Evolutionary conservation across 108 stramenopile genomes (phyloP).

Genomic region (Licmophora abbreviata): DNA sequence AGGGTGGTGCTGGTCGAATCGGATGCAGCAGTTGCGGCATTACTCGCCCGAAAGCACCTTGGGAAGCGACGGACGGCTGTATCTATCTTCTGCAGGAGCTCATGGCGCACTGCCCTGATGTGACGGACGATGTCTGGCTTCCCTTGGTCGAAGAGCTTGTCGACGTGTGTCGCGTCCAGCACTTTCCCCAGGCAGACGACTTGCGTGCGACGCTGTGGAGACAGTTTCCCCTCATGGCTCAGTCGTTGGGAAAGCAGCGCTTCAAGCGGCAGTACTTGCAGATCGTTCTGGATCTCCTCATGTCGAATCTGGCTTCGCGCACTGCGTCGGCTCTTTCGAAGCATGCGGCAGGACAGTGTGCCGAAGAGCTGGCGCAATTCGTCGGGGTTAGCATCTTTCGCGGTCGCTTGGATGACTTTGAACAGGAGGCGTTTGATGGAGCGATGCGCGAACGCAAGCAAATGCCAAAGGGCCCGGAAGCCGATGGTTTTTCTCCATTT

Average conservation of each 20-base stretch:
- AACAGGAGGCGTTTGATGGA: conserved; percentile 54
- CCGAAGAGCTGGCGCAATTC: conserved; percentile 65
- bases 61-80: conserved; percentile 95
- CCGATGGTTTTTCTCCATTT: conserved; percentile 31
- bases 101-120: conserved; percentile 33
- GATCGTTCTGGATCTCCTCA: conserved; percentile 66
- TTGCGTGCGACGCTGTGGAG: conserved; percentile 71
- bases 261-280: conserved; percentile 76
- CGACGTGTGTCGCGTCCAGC: conserved; percentile 72
- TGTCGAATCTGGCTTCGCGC: conserved; percentile 55
- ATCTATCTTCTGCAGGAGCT: conserved; percentile 83
- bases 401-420: conserved; percentile 63
- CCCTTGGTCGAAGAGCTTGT: conserved; percentile 61
- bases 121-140: conserved; percentile 45
- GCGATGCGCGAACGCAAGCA: conserved; percentile 52
- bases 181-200: conserved; percentile 81
- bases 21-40: conserved; percentile 78
- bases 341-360: conserved; percentile 76
- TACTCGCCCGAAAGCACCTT: conserved; percentile 83
- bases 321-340: conserved; percentile 66
- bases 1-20: conserved; percentile 81
- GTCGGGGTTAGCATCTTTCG: conserved; percentile 67
- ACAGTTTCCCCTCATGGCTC: conserved; percentile 70
- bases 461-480: conserved; percentile 9
- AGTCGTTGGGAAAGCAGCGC: conserved; percentile 66